Evolutionary conservation across 345 rosid species (phyloP), one percentile per base, ranked within the genome.

Genomic region (Zanthoxylum bungeanum): DNA sequence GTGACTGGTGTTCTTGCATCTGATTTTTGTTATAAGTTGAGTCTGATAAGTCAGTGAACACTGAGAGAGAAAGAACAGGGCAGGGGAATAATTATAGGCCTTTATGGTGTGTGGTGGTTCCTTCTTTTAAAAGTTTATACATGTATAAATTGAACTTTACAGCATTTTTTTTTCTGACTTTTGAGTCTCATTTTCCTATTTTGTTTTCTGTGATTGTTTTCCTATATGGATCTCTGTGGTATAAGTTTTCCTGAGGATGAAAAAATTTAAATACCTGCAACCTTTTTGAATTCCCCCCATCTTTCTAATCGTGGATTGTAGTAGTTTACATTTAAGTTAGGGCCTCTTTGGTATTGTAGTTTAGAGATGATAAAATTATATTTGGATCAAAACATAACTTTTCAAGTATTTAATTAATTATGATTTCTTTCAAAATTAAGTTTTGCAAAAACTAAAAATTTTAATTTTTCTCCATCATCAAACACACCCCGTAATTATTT

Each of bases 1-100:
- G 70, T 77, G 73, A 78, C 30, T 40, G 19, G 42, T 31, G 42
- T 44, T 14, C 21, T 57, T 31, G 40, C 21, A 1, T 57, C 39
- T 8, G 4, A 53, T 1, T 33, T 14, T 67, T 67, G 49, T 34
- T 36, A 19, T 37, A 16, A 31, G 42, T 46, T 11, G 47, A 49
- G 44, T 33, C 33, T 53, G 31, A 11, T 17, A 12, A 31, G 24
- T 52, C 62, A 25, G 30, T 33, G 12, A 66, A 33, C 9, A 24
- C 46, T 25, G 51, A 14, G 1, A 52, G 2, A 17, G 24, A 68
- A 68, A 27, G 57, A 49, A 22, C 16, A 22, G 9, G 3, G 47
- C 3, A 3, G 34, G 47, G 51, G 24, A 52, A 52, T 25, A 9
- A 55, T 55, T 68, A 68, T 19, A 16, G 30, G 47, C 44, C 47